A percentile compares a stretch with the other conserved stretches of the same genome.
phyloP scores from a whole-genome alignment of 441 rosid genomes.

The Croton setiger region DNA sequence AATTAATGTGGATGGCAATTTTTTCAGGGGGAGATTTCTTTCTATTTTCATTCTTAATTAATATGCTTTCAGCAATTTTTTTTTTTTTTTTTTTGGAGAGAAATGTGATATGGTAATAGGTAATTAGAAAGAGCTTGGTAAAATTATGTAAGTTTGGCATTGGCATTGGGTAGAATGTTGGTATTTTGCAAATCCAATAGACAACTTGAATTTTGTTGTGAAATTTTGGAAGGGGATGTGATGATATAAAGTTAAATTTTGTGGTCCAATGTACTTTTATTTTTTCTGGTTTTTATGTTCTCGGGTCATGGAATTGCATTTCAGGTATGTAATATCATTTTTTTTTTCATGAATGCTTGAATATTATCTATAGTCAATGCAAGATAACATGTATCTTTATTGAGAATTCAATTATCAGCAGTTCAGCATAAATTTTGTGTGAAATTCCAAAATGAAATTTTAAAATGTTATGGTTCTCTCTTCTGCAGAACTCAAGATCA shows the following conservation, averaged over 20 bases:
- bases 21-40: background rate
- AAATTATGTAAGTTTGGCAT: background rate
- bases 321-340: too few relatives aligned
- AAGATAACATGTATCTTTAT: background rate
- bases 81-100: background rate
- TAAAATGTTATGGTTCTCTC: background rate
- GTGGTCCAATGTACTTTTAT: background rate
- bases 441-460: background rate
- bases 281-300: background rate
- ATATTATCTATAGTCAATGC: background rate
- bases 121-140: slow-evolving; percentile 1
- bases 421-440: background rate
- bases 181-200: background rate
- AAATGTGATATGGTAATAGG: background rate
- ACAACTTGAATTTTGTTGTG: background rate
- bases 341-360: background rate
- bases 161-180: background rate
- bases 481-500: slow-evolving; percentile 49
- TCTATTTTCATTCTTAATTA: background rate
- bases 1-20: too few relatives aligned
- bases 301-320: background rate
- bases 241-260: background rate
- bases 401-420: background rate
- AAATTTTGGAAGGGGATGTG: background rate
- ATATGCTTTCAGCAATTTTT: background rate